Evolutionary conservation across 202 grass and related monocot genomes (phyloP), one percentile per base, ranked within the genome.

Genomic region (Sporobolus alterniflorus): DNA sequence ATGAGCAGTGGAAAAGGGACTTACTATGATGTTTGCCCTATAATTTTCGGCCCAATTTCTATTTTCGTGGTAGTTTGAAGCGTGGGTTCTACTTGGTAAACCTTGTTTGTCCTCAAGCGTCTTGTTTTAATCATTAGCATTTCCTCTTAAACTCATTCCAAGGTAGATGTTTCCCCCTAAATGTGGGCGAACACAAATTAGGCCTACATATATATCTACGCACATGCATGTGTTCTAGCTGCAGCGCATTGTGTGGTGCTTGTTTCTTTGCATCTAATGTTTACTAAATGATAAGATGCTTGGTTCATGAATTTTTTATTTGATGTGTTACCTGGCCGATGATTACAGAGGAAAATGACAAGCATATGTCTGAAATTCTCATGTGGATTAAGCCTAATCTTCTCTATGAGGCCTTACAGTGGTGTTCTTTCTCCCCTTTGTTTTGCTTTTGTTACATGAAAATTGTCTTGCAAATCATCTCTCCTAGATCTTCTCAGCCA

Each of bases 291-390:
- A 24, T 21, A n/a, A 6, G 21, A 22, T 24, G 9, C 2, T 64
- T 70, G 24, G 11, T 42, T 18, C 18, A n/a, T 1, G 13, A 64
- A 2, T 20, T 4, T 42, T 11, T 6, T 62, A 5, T 47, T 44
- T n/a, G 36, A 64, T 12, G 7, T 47, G 30, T n/a, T 77, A 21
- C 1, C n/a, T 10, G 66, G 59, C 59, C 59, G 2, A 32, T 63
- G 59, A 32, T 32, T 86, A 88, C 31, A 21, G 17, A 44, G 22
- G 62, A 76, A 71, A 25, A 79, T 76, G 83, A 74, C 88, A 91
- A 91, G 56, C 82, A 80, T 90, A 88, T 84, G 75, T 80, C 82
- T 81, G 73, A 63, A 91, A 17, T 76, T 82, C 69, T 71, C 71
- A 2, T 94, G 82, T 81, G 13, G 85, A 91, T 41, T 47, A 64